These are phyloP conservation scores for Claviceps sp. DNA, from an alignment of 2,329 filamentous ascomycete genomes.

Conservation along the genomic window DNA sequence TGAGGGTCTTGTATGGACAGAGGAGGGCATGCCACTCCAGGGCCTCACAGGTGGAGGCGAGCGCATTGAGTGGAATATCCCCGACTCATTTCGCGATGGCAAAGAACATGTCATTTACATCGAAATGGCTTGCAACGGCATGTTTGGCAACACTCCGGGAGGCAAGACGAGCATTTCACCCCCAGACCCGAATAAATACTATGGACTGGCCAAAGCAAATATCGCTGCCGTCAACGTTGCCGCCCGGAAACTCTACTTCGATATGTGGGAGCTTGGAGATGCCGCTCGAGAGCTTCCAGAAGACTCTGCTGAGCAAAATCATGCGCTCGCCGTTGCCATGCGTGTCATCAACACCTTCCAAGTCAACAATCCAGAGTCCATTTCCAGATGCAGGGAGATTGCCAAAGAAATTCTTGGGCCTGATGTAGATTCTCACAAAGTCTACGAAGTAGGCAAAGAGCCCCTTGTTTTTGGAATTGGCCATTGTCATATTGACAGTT, in stretches of 20 bases:
- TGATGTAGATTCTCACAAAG: slow-evolving; percentile 65
- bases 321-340: slow-evolving; percentile 72
- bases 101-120: slow-evolving; percentile 84
- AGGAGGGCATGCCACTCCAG: slow-evolving; percentile 80
- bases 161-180: slow-evolving; percentile 74
- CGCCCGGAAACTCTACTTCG: slow-evolving; percentile 70
- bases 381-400: slow-evolving; percentile 68
- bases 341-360: slow-evolving; percentile 85
- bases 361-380: slow-evolving; percentile 62
- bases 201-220: slow-evolving; percentile 60
- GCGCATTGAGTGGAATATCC: slow-evolving; percentile 81
- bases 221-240: slow-evolving; percentile 83
- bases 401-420: slow-evolving; percentile 72
- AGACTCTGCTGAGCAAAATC: slow-evolving; percentile 79
- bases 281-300: slow-evolving; percentile 81
- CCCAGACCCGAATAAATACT: slow-evolving; percentile 73
- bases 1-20: slow-evolving; percentile 87
- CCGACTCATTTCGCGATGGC: slow-evolving; percentile 67
- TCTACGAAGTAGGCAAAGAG: slow-evolving; percentile 64
- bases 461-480: slow-evolving; percentile 80
- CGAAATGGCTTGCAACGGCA: slow-evolving; percentile 96
- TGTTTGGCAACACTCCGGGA: slow-evolving; percentile 86
- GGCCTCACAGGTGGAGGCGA: slow-evolving; percentile 85
- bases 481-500: slow-evolving; percentile 95
- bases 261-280: slow-evolving; percentile 93